phyloP scores from a whole-genome alignment of 2,329 filamentous ascomycete genomes.

The Aspergillus ochraceus region DNA sequence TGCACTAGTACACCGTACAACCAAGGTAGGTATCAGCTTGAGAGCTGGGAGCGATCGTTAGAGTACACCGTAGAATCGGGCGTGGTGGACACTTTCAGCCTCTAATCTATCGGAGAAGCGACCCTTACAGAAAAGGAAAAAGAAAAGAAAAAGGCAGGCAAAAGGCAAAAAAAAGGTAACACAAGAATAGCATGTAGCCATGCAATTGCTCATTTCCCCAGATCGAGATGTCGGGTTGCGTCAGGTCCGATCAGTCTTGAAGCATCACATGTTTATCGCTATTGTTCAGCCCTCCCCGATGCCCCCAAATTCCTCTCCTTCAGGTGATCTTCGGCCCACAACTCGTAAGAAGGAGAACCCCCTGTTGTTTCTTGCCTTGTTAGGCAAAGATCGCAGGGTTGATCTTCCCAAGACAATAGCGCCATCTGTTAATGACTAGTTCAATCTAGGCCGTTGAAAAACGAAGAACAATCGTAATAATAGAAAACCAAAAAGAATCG shows the following conservation, averaged over 20 bases:
- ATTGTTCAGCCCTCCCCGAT: background rate
- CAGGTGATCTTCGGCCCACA: background rate
- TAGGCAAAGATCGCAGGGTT: conserved; percentile 15
- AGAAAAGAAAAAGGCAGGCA: background rate
- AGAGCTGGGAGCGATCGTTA: background rate
- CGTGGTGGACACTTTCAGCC: background rate
- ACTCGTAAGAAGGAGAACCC: background rate
- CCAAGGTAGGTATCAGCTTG: conserved; percentile 1
- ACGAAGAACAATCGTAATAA: background rate
- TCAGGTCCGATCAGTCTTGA: background rate
- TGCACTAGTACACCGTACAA: conserved; percentile 7
- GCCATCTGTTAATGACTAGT: conserved; percentile 5
- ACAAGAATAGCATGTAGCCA: background rate
- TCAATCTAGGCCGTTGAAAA: background rate
- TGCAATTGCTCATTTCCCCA: background rate
- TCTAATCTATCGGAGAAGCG: background rate
- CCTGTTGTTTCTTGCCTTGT: background rate
- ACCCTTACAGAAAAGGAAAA: background rate
- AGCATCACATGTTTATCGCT: background rate
- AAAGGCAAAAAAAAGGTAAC: background rate
- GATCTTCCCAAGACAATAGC: conserved; percentile 12
- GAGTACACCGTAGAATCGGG: background rate
- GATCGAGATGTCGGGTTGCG: background rate
- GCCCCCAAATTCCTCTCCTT: background rate
- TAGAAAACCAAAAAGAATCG: too few species aligned